Conservation (phyloP, 805 yeast species). For the Alloascoidea africana region DNA sequence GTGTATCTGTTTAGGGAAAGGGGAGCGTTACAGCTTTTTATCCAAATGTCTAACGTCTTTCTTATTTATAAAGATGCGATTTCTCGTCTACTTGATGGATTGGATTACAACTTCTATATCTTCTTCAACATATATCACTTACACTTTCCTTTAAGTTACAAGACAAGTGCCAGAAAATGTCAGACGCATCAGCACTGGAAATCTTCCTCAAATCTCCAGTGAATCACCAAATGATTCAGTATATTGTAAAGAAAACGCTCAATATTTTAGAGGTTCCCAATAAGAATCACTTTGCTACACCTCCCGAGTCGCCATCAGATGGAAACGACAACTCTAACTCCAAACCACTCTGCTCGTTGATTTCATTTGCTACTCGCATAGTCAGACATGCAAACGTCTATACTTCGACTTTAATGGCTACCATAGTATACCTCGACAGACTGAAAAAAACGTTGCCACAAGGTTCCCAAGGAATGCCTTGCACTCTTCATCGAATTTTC, state of each 20-base stretch:
- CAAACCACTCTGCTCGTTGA: constrained; percentile 27
- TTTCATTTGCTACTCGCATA: constrained; percentile 53
- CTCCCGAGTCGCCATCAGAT: too few relatives aligned
- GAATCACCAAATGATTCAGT: constrained; percentile 21
- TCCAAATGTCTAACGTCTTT: too few relatives aligned
- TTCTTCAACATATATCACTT: too few relatives aligned
- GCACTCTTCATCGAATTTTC: constrained; percentile 88
- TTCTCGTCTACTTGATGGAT: too few relatives aligned
- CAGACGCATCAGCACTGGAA: constrained; percentile 22
- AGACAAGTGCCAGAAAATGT: too few relatives aligned
- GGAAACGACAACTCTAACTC: background rate
- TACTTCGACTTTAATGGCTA: constrained; percentile 89
- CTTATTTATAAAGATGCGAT: too few relatives aligned
- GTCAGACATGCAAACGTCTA: constrained; percentile 81
- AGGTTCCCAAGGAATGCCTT: constrained; percentile 74
- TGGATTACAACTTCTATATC: too few relatives aligned
- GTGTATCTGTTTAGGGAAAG: too few relatives aligned
- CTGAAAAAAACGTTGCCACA: constrained; percentile 69
- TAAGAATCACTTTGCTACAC: too few relatives aligned
- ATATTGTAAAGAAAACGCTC: constrained; percentile 23
- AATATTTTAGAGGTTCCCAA: constrained; percentile 22
- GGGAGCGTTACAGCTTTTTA: too few relatives aligned
- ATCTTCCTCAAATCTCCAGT: constrained; percentile 24
- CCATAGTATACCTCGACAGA: constrained; percentile 70
- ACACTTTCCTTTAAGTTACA: too few relatives aligned